phyloP scores from a whole-genome alignment of 306 rosid species.

The Fragaria iinumae region DNA sequence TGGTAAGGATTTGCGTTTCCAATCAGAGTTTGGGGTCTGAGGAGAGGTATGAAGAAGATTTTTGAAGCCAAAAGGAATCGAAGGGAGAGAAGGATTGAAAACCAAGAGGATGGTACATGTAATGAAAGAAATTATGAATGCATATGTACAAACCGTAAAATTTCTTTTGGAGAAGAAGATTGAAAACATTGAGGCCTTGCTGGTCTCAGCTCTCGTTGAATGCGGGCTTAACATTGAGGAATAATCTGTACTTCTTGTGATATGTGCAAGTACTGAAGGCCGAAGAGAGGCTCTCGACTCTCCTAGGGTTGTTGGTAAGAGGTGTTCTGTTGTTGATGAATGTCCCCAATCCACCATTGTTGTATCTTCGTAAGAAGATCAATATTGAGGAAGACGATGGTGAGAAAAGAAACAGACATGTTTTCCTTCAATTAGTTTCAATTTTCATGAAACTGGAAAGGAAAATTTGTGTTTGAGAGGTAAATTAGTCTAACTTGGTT shows the following conservation, averaged over 20 bases:
- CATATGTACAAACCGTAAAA: slow-evolving; percentile 11
- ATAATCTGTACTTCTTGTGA: background rate
- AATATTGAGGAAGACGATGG: slow-evolving; percentile 3
- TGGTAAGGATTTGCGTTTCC: background rate
- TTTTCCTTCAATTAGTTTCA: background rate
- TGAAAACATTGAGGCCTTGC: slow-evolving; percentile 2
- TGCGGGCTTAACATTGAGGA: background rate
- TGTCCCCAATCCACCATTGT: slow-evolving; percentile 13
- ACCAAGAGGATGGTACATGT: slow-evolving; percentile 21
- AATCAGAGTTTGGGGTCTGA: background rate
- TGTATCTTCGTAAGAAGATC: background rate
- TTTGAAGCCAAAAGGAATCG: slow-evolving; percentile 18
- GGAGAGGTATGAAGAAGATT: slow-evolving; percentile 16
- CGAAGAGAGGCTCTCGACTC: slow-evolving; percentile 8
- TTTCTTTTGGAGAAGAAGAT: slow-evolving; percentile 13
- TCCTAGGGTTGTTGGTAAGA: background rate
- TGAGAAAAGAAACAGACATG: background rate
- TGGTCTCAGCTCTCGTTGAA: slow-evolving; percentile 8
- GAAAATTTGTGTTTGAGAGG: background rate
- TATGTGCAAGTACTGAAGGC: background rate
- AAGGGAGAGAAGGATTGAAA: slow-evolving; percentile 5
- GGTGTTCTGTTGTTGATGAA: background rate
- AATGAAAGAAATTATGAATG: slow-evolving; percentile 8
- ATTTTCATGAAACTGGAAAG: background rate
- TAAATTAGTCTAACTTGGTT: background rate